Percentiles rank a stretch among this genome's conserved stretches.
Conservation (phyloP, 352 stramenopile genomes). For the Phytophthora pseudosyringae region DNA sequence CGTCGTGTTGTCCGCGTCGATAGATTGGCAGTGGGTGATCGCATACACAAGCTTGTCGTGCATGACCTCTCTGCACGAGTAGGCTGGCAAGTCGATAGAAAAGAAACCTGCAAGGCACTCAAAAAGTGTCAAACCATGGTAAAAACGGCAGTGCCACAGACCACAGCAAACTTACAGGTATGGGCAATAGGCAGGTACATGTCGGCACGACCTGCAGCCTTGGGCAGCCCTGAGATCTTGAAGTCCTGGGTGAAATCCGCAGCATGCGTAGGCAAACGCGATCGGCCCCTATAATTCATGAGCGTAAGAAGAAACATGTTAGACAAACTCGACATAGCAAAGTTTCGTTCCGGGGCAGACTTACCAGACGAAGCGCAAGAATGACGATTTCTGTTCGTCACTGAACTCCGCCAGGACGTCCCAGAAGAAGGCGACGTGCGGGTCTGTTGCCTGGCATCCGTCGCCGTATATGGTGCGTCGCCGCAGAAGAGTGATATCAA, state of each 20-base stretch:
- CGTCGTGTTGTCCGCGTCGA: constrained; percentile 90
- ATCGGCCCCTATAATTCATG: constrained; percentile 60
- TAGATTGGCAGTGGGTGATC: constrained; percentile 89
- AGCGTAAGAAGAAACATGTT: constrained; percentile 4
- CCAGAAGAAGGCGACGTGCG: constrained; percentile 93
- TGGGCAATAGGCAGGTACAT: constrained; percentile 88
- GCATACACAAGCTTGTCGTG: constrained; percentile 86
- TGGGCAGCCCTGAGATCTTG: constrained; percentile 88
- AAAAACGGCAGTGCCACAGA: neutral
- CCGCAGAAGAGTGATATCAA: constrained; percentile 89
- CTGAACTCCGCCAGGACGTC: constrained; percentile 87
- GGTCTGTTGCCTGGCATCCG: constrained; percentile 84
- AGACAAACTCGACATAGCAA: constrained; percentile 9
- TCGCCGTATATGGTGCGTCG: constrained; percentile 91
- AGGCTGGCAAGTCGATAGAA: constrained; percentile 86
- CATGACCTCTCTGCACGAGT: constrained; percentile 81
- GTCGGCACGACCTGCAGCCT: constrained; percentile 73
- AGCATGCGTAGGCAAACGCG: constrained; percentile 89
- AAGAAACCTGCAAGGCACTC: constrained; percentile 71
- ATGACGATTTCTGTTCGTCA: constrained; percentile 90
- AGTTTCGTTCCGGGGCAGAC: neutral
- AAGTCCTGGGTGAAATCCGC: constrained; percentile 92
- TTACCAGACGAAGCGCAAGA: constrained; percentile 90
- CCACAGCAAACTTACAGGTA: constrained; percentile 62
- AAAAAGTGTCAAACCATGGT: constrained; percentile 14